These are phyloP conservation scores for Litchi chinensis DNA, from an alignment of 345 rosid species.

Conservation along the genomic window DNA sequence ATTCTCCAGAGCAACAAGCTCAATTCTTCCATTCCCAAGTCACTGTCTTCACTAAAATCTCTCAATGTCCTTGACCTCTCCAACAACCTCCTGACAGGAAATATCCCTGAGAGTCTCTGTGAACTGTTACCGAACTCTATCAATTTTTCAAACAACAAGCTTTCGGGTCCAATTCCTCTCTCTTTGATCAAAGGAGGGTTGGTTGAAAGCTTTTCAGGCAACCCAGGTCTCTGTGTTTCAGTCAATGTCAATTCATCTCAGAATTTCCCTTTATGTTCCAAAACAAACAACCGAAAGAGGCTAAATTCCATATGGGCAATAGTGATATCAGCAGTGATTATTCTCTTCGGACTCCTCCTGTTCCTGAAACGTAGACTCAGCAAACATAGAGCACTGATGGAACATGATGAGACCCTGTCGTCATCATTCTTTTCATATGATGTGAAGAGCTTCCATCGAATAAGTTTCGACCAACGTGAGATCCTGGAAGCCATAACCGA, in stretches of 20 bases:
- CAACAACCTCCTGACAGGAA: conserved; percentile 67
- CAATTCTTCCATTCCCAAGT: conserved; percentile 61
- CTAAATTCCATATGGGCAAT: conserved; percentile 64
- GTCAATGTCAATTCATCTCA: conserved; percentile 45
- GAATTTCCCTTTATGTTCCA: conserved; percentile 63
- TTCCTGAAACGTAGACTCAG: conserved; percentile 56
- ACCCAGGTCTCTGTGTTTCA: conserved; percentile 79
- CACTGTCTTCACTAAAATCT: conserved; percentile 69
- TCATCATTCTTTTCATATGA: conserved; percentile 73
- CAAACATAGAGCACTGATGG: conserved; percentile 47
- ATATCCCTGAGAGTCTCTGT: conserved; percentile 65
- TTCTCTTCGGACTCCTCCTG: conserved; percentile 56
- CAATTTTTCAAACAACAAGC: conserved; percentile 74
- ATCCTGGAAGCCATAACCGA: conserved; percentile 69
- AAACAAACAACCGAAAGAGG: conserved; percentile 44
- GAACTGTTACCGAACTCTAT: conserved; percentile 73
- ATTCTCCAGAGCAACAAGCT: conserved; percentile 69
- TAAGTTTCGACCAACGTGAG: conserved; percentile 72
- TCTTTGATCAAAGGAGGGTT: conserved; percentile 72
- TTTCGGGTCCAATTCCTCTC: conserved; percentile 83
- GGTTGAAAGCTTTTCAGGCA: conserved; percentile 78
- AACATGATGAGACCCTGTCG: conserved; percentile 57
- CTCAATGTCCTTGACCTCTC: conserved; percentile 91
- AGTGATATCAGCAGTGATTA: conserved; percentile 50
- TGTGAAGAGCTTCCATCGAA: conserved; percentile 82